Evolutionary conservation across 78 protist genomes (phyloP).

Genomic region (Diacronema lutheri): DNA sequence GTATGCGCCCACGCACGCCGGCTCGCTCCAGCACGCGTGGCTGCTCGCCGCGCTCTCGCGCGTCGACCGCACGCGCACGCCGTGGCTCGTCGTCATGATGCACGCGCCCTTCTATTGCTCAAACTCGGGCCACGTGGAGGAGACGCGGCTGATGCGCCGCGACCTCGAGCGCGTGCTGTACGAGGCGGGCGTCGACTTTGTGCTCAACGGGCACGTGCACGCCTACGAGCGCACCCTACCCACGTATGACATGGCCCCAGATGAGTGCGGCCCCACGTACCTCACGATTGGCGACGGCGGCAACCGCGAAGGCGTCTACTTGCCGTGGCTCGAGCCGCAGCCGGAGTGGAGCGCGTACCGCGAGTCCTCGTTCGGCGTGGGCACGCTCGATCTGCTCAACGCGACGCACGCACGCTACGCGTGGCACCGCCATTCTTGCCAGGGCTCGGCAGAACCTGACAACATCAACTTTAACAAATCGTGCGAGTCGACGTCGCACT

Average conservation of each 20-base stretch:
- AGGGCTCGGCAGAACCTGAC: neutral
- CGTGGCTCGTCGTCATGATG: conserved; percentile 28
- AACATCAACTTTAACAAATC: neutral
- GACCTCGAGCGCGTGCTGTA: conserved; percentile 1
- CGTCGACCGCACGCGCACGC: conserved; percentile 12
- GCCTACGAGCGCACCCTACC: conserved; percentile 39
- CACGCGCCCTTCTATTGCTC: conserved; percentile 20
- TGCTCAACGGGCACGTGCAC: conserved; percentile 44
- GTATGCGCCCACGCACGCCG: neutral
- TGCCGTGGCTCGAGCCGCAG: neutral
- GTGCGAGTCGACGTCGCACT: neutral
- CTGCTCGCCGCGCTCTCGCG: neutral
- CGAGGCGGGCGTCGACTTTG: neutral
- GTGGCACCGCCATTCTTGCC: neutral
- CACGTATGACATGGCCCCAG: too few species aligned
- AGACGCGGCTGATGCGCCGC: conserved; percentile 5
- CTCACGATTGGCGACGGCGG: conserved; percentile 33
- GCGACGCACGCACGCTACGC: neutral
- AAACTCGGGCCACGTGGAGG: neutral
- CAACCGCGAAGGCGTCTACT: conserved; percentile 19
- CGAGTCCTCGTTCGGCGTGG: conserved; percentile 3
- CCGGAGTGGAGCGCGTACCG: conserved; percentile 4
- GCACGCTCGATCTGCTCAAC: neutral
- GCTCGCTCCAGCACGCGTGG: conserved; percentile 10
- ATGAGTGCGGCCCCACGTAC: conserved; percentile 16